phyloP scores from a whole-genome alignment of 2,329 filamentous ascomycete species.

The Trichoderma atrobrunneum region DNA sequence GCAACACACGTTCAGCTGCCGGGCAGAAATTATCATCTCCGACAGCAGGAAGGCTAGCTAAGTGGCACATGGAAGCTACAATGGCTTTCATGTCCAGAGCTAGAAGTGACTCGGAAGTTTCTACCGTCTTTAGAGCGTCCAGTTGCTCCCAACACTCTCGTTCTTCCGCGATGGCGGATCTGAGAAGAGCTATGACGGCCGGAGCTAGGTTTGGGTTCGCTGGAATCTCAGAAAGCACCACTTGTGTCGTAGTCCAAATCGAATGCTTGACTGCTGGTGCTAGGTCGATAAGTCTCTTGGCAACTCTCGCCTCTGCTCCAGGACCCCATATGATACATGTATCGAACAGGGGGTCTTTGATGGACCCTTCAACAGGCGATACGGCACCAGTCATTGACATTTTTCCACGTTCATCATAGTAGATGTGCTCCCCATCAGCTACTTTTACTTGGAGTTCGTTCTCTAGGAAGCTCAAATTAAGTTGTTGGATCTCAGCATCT shows the following conservation, averaged over 20 bases:
- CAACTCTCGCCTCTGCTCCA: neutral
- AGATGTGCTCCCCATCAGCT: too few species aligned
- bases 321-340: neutral
- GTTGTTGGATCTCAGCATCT: too few species aligned
- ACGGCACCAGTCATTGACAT: too few species aligned
- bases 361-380: too few species aligned
- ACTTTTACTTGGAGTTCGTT: too few species aligned
- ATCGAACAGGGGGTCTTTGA: neutral
- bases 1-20: too few species aligned
- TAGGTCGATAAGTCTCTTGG: neutral
- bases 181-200: neutral
- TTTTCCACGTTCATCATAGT: too few species aligned
- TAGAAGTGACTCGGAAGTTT: neutral
- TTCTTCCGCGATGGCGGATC: neutral
- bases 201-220: rapidly evolving
- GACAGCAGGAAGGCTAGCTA: neutral
- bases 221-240: neutral
- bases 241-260: neutral
- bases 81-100: neutral
- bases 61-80: neutral
- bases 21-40: neutral
- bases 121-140: too few species aligned
- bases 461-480: too few species aligned
- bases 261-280: neutral
- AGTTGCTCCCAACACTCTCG: neutral